phyloP scores from a whole-genome alignment of 2,329 filamentous ascomycete species.

The Colletotrichum neosansevieriae region DNA sequence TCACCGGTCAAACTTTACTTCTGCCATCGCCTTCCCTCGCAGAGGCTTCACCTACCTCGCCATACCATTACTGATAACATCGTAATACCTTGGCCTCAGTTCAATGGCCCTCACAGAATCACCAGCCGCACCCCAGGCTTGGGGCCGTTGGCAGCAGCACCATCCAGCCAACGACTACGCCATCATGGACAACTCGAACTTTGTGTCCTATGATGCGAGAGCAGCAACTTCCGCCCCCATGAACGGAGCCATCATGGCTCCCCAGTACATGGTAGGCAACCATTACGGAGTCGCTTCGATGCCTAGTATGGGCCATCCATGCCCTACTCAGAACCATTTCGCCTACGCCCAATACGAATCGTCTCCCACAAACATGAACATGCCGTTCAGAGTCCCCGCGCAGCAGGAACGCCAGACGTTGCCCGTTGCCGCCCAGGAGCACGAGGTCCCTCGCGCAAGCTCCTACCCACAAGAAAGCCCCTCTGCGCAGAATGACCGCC shows the following conservation, averaged over 20 bases:
- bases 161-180: slow-evolving; percentile 55
- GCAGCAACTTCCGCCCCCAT: slow-evolving; percentile 52
- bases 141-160: slow-evolving; percentile 68
- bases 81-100: neutral
- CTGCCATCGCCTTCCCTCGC: neutral
- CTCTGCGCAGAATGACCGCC: slow-evolving; percentile 24
- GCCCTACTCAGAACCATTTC: slow-evolving; percentile 57
- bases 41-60: slow-evolving; percentile 10
- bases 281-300: slow-evolving; percentile 59
- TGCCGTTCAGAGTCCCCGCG: slow-evolving; percentile 48
- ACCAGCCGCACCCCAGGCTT: slow-evolving; percentile 58
- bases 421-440: slow-evolving; percentile 21
- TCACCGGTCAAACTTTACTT: neutral
- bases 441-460: slow-evolving; percentile 33
- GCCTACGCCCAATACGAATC: slow-evolving; percentile 58
- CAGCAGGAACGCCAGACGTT: slow-evolving; percentile 46
- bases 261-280: slow-evolving; percentile 60
- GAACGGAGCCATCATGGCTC: slow-evolving; percentile 57
- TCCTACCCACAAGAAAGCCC: slow-evolving; percentile 35
- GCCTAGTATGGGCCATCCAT: slow-evolving; percentile 56
- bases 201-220: slow-evolving; percentile 64
- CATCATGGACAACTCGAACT: slow-evolving; percentile 60
- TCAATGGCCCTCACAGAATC: slow-evolving; percentile 62
- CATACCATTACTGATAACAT: neutral
- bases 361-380: slow-evolving; percentile 48